Evolutionary conservation across 169 alveolate species (phyloP).

Genomic region (Eimeria sp.): DNA sequence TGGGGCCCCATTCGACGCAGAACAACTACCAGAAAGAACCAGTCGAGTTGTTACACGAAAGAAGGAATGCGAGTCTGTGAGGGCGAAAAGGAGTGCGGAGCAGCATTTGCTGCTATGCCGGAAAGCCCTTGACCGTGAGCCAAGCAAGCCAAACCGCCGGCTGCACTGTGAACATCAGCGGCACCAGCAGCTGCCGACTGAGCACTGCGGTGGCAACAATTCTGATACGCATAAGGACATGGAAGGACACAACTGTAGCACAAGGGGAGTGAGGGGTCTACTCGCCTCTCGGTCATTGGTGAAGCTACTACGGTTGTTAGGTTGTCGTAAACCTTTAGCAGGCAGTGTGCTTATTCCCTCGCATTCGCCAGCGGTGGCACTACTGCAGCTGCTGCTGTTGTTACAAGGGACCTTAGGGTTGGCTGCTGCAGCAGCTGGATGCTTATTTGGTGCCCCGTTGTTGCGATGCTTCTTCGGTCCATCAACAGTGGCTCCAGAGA

Average conservation of each 20-base stretch:
- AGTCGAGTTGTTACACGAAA: not conserved
- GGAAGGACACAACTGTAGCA: not conserved
- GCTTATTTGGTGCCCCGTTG: conserved; percentile 37
- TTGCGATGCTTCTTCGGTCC: conserved; percentile 57
- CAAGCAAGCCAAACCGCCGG: not conserved
- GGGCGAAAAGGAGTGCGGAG: not conserved
- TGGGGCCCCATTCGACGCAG: not conserved
- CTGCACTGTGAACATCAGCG: not conserved
- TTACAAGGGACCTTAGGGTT: conserved; percentile 55
- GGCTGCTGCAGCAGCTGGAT: conserved; percentile 51
- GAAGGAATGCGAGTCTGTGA: not conserved
- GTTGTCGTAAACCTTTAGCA: not conserved
- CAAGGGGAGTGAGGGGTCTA: not conserved
- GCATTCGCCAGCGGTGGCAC: conserved; percentile 53
- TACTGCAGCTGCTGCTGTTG: conserved; percentile 34
- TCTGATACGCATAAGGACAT: not conserved
- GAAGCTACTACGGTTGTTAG: not conserved
- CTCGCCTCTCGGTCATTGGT: not conserved
- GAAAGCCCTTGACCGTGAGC: not conserved
- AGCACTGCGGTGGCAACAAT: not conserved
- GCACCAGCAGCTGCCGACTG: not conserved
- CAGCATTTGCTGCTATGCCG: not conserved
- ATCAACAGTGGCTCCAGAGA: conserved; percentile 51
- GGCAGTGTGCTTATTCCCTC: not conserved
- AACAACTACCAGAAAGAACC: not conserved